These are phyloP conservation scores for Daldinia vernicosa DNA, from an alignment of 495 filamentous ascomycete genomes.

Conservation along the genomic window DNA sequence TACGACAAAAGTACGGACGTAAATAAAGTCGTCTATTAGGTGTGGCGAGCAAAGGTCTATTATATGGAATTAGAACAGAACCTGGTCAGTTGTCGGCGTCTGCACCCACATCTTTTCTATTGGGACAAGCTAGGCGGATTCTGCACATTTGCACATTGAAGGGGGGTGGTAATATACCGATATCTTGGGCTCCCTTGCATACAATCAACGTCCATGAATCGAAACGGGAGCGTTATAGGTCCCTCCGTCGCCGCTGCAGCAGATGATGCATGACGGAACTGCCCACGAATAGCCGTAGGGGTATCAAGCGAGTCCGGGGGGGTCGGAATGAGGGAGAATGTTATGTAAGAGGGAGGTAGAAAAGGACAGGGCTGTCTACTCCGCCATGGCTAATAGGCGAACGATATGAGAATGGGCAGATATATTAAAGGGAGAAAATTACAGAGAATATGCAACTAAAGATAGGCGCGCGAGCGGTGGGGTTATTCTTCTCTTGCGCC, in stretches of 20 bases:
- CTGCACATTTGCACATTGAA: conserved; percentile 25
- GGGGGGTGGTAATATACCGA: conserved; percentile 35
- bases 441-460: not conserved
- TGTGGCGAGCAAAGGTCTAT: conserved; percentile 34
- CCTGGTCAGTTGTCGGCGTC: conserved; percentile 24
- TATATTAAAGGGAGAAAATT: conserved; percentile 1
- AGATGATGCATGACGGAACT: conserved; percentile 34
- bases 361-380: conserved; percentile 15
- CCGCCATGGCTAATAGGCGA: conserved; percentile 1
- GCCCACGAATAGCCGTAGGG: conserved; percentile 27
- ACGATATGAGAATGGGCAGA: not conserved
- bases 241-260: conserved; percentile 18
- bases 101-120: conserved; percentile 25
- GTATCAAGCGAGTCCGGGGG: conserved; percentile 10
- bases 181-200: conserved; percentile 40
- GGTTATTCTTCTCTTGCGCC: not conserved
- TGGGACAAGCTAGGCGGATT: conserved; percentile 21
- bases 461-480: not conserved
- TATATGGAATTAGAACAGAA: conserved; percentile 36
- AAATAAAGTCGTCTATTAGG: conserved; percentile 24
- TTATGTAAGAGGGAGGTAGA: conserved; percentile 14
- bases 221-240: conserved; percentile 23
- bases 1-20: conserved; percentile 33
- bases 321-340: not conserved
- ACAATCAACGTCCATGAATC: conserved; percentile 34